These are phyloP conservation scores for Diplodia intermedia DNA, from an alignment of 2,329 filamentous ascomycete genomes.

Conservation along the genomic window DNA sequence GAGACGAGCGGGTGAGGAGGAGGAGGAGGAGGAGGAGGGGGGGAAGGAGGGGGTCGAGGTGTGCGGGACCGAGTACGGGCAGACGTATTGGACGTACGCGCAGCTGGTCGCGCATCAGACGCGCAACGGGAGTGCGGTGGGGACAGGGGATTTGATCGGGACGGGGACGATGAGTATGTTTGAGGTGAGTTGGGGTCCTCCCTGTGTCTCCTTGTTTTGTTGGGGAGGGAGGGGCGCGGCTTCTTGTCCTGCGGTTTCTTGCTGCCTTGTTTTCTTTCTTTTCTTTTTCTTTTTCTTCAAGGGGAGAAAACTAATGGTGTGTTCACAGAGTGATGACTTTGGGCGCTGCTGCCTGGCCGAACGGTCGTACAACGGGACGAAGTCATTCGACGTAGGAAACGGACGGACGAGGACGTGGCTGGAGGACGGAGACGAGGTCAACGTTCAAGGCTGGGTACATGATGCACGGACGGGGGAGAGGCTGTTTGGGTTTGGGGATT, in stretches of 20 bases:
- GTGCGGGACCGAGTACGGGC: slow-evolving; percentile 46
- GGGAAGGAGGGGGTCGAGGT: slow-evolving; percentile 36
- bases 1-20: background rate
- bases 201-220: too few relatives aligned
- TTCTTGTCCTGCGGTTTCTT: too few relatives aligned
- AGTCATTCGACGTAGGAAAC: slow-evolving; percentile 40
- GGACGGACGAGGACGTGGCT: slow-evolving; percentile 50
- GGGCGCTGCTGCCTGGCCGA: slow-evolving; percentile 55
- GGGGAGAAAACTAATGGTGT: background rate
- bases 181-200: background rate
- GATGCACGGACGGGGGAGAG: slow-evolving; percentile 21
- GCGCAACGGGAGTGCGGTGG: slow-evolving; percentile 50
- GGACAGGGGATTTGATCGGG: slow-evolving; percentile 53
- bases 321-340: slow-evolving; percentile 40
- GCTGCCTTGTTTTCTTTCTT: background rate
- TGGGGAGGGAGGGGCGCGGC: too few relatives aligned
- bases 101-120: slow-evolving; percentile 55
- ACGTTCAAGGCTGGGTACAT: slow-evolving; percentile 40
- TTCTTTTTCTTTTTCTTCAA: background rate
- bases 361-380: slow-evolving; percentile 47
- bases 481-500: slow-evolving; percentile 22
- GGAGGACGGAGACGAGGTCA: slow-evolving; percentile 54
- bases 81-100: slow-evolving; percentile 54
- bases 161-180: slow-evolving; percentile 53
- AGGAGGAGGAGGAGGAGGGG: slow-evolving; percentile 22